Evolutionary conservation across 2,329 filamentous ascomycete genomes (phyloP), one percentile per base, ranked within the genome.

Genomic region (Arthroderma sp.): DNA sequence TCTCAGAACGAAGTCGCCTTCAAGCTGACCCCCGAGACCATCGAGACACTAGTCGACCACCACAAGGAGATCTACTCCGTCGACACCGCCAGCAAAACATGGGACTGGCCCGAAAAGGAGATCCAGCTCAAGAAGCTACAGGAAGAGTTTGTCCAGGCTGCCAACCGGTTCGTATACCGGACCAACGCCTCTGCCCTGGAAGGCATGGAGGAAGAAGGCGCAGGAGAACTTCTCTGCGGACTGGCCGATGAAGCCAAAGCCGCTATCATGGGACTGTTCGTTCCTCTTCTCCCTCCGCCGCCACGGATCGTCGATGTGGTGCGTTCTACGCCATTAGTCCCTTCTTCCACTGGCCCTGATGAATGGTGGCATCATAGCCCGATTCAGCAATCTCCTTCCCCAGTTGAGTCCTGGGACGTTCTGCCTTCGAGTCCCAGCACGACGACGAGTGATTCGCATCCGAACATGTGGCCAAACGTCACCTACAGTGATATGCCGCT

Each of bases 81-180:
- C 67, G 88, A 98, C 71, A 85, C 88, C 66, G 88, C 89, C 64
- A 88, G 90, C 66, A 88, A 80, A 72, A 95, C 89, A 54, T 94
- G 90, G 78, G 85, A 88, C 73, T 98, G 93, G 93, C 84, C 90
- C 41, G 91, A 96, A 74, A 97, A 97, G 81, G 91, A 96, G 67
- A 81, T 86, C 65, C 91, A 97, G 70, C 81, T 94, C 76, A 96
- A 95, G 83, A 96, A 95, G 78, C 80, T 97, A 66, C 93, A 97
- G 71, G 89, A 96, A 60, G 90, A 95, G 68, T 97, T 96, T 68
- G 81, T 97, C 63, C 91, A 97, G 76, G 88, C 91, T 63, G 85
- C 91, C 77, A 98, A 98, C 82, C 91, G 87, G 74, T 98, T 94
- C 68, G 91, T 98, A 68, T 98, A 87, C 76, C 86, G 90, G 68